Evolutionary conservation across 148 eudicot genomes (phyloP).

Genomic region (Camellia sinensis): DNA sequence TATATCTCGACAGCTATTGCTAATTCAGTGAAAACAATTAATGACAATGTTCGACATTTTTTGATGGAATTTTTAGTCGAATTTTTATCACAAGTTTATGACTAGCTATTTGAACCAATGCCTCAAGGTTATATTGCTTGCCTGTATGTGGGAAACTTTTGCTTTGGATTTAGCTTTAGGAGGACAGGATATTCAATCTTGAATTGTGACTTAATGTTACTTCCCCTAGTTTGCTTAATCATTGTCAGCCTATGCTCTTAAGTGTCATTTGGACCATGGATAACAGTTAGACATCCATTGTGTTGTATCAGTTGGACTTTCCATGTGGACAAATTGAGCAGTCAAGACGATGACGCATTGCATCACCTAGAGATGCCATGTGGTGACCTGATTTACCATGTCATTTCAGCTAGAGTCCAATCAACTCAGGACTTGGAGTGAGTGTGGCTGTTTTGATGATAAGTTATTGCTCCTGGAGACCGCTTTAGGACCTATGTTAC

Average conservation of each 20-base stretch:
- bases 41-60: too few relatives aligned
- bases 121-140: background rate
- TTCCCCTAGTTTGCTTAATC: background rate
- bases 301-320: background rate
- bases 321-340: background rate
- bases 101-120: background rate
- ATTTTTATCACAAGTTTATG: background rate
- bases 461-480: too few relatives aligned
- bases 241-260: background rate
- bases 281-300: background rate
- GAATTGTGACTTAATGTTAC: background rate
- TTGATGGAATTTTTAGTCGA: background rate
- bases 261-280: background rate
- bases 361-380: background rate
- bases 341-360: background rate
- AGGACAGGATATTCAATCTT: background rate
- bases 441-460: background rate
- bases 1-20: too few relatives aligned
- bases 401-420: background rate
- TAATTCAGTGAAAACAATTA: too few relatives aligned
- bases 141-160: background rate
- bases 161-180: background rate
- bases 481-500: too few relatives aligned
- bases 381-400: background rate
- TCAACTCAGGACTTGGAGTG: background rate